phyloP scores from a whole-genome alignment of 768 basidiomycete genomes.

The Artomyces pyxidatus region DNA sequence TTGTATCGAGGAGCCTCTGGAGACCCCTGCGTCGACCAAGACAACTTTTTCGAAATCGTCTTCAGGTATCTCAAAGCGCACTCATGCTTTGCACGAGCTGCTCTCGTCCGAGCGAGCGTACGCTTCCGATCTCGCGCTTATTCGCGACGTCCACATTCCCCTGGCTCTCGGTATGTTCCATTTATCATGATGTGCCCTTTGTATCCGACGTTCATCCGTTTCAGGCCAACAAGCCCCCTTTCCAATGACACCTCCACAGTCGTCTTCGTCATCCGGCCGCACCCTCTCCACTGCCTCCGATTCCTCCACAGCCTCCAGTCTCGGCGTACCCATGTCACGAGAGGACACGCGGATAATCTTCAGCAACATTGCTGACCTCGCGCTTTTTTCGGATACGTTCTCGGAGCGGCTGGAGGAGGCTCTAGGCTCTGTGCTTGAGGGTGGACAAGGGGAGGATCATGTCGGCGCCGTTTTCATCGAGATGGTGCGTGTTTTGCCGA shows the following conservation, averaged over 20 bases:
- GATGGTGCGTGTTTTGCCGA: conserved; percentile 38
- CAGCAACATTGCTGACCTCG: conserved; percentile 68
- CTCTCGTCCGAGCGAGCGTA: conserved; percentile 76
- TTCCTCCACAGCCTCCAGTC: conserved; percentile 25
- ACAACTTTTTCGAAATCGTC: conserved; percentile 6
- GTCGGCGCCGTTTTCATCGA: conserved; percentile 66
- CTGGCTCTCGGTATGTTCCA: conserved; percentile 57
- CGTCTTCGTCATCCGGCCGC: conserved; percentile 40
- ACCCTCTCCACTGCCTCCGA: conserved; percentile 46
- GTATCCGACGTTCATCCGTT: neutral
- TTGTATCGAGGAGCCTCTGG: conserved; percentile 12
- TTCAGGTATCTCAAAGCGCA: conserved; percentile 49
- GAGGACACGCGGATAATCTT: conserved; percentile 71
- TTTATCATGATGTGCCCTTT: neutral
- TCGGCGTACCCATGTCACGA: conserved; percentile 54
- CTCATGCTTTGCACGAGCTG: conserved; percentile 71
- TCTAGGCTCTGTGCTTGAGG: conserved; percentile 53
- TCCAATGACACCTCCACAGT: conserved; percentile 22
- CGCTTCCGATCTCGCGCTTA: conserved; percentile 73
- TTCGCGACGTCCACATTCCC: conserved; percentile 72
- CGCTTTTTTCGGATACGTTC: conserved; percentile 60
- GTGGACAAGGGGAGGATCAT: conserved; percentile 57
- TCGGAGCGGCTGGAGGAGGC: conserved; percentile 58
- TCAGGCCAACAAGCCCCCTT: conserved; percentile 36
- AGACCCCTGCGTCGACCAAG: conserved; percentile 8